phyloP scores from a whole-genome alignment of 495 filamentous ascomycete species.

The Penicillium odoratum region DNA sequence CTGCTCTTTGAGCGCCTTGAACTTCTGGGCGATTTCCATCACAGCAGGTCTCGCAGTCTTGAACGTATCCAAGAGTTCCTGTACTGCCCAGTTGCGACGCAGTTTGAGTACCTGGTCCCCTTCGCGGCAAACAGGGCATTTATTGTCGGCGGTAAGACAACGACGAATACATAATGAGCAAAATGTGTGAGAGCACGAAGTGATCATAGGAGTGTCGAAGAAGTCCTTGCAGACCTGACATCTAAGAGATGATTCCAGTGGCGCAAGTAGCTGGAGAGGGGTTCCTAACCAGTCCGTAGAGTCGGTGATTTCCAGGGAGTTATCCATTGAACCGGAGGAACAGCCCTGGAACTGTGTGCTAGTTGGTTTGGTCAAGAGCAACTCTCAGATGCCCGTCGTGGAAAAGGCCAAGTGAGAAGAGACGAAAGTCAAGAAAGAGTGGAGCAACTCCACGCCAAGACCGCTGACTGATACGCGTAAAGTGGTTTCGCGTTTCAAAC shows the following conservation, averaged over 20 bases:
- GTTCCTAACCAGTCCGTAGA: constrained; percentile 94
- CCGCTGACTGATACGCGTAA: constrained; percentile 54
- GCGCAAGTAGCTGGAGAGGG: constrained; percentile 65
- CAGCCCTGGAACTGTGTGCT: background rate
- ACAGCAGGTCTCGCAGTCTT: constrained; percentile 59
- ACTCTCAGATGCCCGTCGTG: background rate
- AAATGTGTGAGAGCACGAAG: constrained; percentile 92
- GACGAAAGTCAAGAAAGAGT: constrained; percentile 10
- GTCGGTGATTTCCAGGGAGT: constrained; percentile 68
- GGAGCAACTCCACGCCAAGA: constrained; percentile 37
- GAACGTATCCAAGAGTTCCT: constrained; percentile 84
- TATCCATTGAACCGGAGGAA: constrained; percentile 35
- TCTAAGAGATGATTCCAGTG: constrained; percentile 82
- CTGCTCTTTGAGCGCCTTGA: constrained; percentile 18
- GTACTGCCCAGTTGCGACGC: constrained; percentile 76
- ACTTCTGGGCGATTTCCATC: constrained; percentile 59
- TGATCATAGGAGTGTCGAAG: constrained; percentile 89
- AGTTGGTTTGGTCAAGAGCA: constrained; percentile 4
- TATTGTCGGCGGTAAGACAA: constrained; percentile 74
- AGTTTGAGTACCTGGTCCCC: constrained; percentile 79
- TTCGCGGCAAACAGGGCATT: constrained; percentile 81
- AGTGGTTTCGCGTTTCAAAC: constrained; percentile 46
- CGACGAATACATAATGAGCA: constrained; percentile 93
- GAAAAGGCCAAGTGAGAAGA: background rate
- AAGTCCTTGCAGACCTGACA: constrained; percentile 99